phyloP scores from a whole-genome alignment of 129 eudicot genomes.

The Deinandra increscens region DNA sequence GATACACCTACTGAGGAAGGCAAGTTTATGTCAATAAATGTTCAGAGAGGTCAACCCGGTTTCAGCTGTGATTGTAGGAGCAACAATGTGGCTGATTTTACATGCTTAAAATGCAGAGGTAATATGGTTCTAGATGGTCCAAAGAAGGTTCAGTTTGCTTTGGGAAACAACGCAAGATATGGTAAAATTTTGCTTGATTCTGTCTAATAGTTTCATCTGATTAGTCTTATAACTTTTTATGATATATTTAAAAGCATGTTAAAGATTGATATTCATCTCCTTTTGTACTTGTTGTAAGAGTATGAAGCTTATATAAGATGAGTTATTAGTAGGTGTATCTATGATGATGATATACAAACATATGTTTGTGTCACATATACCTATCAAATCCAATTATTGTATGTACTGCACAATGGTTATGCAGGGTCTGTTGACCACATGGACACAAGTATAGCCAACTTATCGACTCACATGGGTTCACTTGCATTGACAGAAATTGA shows the following conservation, averaged over 20 bases:
- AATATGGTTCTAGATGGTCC: slow-evolving; percentile 42
- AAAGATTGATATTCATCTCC: neutral
- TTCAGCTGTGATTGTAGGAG: slow-evolving; percentile 33
- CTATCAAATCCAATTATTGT: slow-evolving; percentile 36
- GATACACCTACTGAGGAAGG: slow-evolving; percentile 50
- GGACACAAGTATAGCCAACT: slow-evolving; percentile 50
- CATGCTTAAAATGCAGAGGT: slow-evolving; percentile 35
- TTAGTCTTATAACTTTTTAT: slow-evolving; percentile 4
- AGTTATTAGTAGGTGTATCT: slow-evolving; percentile 3
- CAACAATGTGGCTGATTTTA: slow-evolving; percentile 37
- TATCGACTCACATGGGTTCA: slow-evolving; percentile 61
- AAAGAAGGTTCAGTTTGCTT: slow-evolving; percentile 79
- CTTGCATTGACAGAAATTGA: slow-evolving; percentile 92
- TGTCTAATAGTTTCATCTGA: slow-evolving; percentile 1
- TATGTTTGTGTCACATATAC: neutral
- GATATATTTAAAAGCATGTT: neutral
- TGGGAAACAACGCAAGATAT: slow-evolving; percentile 33
- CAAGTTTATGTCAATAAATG: slow-evolving; percentile 31
- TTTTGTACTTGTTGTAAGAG: neutral
- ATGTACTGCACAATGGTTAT: slow-evolving; percentile 38
- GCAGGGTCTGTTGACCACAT: slow-evolving; percentile 62
- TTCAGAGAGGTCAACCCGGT: slow-evolving; percentile 40
- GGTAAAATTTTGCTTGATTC: slow-evolving; percentile 46
- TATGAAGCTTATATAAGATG: slow-evolving; percentile 10
- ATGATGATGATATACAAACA: slow-evolving; percentile 21